Percentiles rank a stretch among this genome's conserved stretches.
Evolutionary conservation across 441 rosid genomes (phyloP).

Genomic region (Brassica balearica): DNA sequence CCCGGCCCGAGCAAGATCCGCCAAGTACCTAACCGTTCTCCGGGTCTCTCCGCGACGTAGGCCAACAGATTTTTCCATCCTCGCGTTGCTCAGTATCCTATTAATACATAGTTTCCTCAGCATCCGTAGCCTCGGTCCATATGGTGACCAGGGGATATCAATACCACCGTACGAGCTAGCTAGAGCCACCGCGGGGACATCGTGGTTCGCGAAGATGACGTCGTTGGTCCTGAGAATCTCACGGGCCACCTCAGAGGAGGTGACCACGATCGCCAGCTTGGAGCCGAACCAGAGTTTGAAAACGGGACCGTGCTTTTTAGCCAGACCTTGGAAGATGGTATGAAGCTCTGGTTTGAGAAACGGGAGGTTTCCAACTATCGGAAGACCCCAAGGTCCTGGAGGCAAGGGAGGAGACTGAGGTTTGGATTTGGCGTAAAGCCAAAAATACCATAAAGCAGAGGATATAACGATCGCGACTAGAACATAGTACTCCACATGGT

Average conservation of each 20-base stretch:
- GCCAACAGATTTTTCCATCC: slow-evolving; percentile 45
- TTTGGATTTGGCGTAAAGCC: slow-evolving; percentile 6
- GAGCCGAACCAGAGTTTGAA: slow-evolving; percentile 28
- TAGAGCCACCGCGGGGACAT: slow-evolving; percentile 3
- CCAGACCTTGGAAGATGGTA: slow-evolving; percentile 9
- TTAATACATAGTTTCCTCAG: slow-evolving; percentile 50
- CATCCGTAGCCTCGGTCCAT: slow-evolving; percentile 59
- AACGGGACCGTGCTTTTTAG: slow-evolving; percentile 24
- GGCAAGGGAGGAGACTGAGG: slow-evolving; percentile 11
- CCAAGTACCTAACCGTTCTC: slow-evolving; percentile 40
- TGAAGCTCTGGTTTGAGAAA: slow-evolving; percentile 32
- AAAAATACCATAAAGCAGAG: background rate
- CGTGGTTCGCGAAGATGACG: slow-evolving; percentile 20
- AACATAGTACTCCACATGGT: slow-evolving; percentile 4
- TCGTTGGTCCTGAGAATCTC: slow-evolving; percentile 35
- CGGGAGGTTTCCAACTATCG: slow-evolving; percentile 32
- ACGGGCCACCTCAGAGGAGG: slow-evolving; percentile 15
- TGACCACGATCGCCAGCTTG: slow-evolving; percentile 25
- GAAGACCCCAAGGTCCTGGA: slow-evolving; percentile 30
- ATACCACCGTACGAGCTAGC: slow-evolving; percentile 44
- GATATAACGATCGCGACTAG: background rate
- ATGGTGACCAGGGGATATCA: slow-evolving; percentile 50
- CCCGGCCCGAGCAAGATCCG: slow-evolving; percentile 37
- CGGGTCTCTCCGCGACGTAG: slow-evolving; percentile 50
- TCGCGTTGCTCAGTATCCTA: slow-evolving; percentile 50